phyloP scores from a whole-genome alignment of 2,329 filamentous ascomycete species.

The Emmonsiellopsis sp. region DNA sequence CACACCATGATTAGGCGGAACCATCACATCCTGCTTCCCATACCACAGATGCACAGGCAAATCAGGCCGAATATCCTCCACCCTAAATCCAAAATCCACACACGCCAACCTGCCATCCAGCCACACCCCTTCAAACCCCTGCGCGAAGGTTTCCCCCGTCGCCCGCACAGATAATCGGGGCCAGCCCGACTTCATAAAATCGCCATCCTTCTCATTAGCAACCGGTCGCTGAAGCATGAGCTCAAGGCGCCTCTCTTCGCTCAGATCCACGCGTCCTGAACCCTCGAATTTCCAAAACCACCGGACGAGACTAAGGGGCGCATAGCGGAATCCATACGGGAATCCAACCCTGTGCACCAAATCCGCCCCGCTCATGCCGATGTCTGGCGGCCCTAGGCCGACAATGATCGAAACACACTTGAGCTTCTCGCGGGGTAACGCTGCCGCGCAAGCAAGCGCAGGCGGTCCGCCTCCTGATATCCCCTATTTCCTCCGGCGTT shows the following conservation, averaged over 20 bases:
- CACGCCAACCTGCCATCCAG: slow-evolving; percentile 23
- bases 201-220: slow-evolving; percentile 16
- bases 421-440: slow-evolving; percentile 26
- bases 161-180: slow-evolving; percentile 15
- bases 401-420: slow-evolving; percentile 30
- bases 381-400: slow-evolving; percentile 26
- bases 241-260: slow-evolving; percentile 22
- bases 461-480: slow-evolving; percentile 40
- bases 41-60: slow-evolving; percentile 30
- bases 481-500: slow-evolving; percentile 18
- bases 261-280: slow-evolving; percentile 21
- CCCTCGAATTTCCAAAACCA: slow-evolving; percentile 20
- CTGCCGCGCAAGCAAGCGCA: slow-evolving; percentile 36
- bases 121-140: slow-evolving; percentile 21
- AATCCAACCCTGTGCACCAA: slow-evolving; percentile 20
- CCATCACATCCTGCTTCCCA: slow-evolving; percentile 22
- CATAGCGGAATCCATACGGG: slow-evolving; percentile 20
- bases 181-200: slow-evolving; percentile 13
- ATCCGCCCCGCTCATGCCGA: slow-evolving; percentile 22
- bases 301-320: slow-evolving; percentile 11
- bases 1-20: slow-evolving; percentile 25
- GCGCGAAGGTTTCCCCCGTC: slow-evolving; percentile 17
- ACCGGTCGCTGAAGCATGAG: slow-evolving; percentile 11
- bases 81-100: slow-evolving; percentile 22
- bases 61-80: slow-evolving; percentile 27